Percentiles rank a stretch among this genome's conserved stretches.
phyloP scores from a whole-genome alignment of 2,329 filamentous ascomycete species.

The Trichoderma sp. region DNA sequence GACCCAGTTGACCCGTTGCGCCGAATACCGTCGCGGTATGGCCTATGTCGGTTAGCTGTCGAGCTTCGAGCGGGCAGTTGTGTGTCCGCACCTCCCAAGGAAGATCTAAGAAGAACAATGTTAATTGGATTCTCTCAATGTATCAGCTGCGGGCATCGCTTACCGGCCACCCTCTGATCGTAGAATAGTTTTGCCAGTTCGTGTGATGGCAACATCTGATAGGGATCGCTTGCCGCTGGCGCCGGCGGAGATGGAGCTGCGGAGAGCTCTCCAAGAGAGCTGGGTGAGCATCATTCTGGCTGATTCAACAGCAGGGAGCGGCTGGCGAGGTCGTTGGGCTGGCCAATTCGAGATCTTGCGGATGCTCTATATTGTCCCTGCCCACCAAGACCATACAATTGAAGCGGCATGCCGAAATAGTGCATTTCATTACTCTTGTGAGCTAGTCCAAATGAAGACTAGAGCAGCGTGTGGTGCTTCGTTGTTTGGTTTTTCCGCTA shows the following conservation, averaged over 20 bases:
- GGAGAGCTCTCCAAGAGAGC: conserved; percentile 13
- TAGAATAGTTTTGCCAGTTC: conserved; percentile 94
- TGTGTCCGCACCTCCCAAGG: conserved; percentile 71
- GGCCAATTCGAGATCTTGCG: conserved; percentile 15
- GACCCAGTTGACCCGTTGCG: conserved; percentile 90
- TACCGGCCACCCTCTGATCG: conserved; percentile 87
- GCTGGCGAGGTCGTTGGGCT: conserved; percentile 9
- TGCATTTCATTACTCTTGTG: background rate
- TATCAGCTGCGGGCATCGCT: conserved; percentile 40
- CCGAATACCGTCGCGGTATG: conserved; percentile 98
- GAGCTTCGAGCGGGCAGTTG: conserved; percentile 21
- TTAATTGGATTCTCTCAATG: conserved; percentile 34
- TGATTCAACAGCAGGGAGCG: conserved; percentile 7
- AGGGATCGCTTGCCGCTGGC: conserved; percentile 51
- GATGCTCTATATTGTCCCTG: conserved; percentile 2
- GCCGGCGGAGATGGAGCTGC: conserved; percentile 30
- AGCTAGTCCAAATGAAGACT: background rate
- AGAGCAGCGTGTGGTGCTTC: background rate
- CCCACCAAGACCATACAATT: conserved; percentile 18
- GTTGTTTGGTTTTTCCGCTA: background rate
- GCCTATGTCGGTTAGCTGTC: conserved; percentile 53
- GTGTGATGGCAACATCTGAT: conserved; percentile 88
- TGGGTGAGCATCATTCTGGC: conserved; percentile 12
- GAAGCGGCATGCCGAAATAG: conserved; percentile 9
- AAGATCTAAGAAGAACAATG: conserved; percentile 61